A percentile compares a stretch with the other conserved stretches of the same genome.
Conservation (phyloP, 2,329 filamentous ascomycete species). For the Stromatinia cepivora region DNA sequence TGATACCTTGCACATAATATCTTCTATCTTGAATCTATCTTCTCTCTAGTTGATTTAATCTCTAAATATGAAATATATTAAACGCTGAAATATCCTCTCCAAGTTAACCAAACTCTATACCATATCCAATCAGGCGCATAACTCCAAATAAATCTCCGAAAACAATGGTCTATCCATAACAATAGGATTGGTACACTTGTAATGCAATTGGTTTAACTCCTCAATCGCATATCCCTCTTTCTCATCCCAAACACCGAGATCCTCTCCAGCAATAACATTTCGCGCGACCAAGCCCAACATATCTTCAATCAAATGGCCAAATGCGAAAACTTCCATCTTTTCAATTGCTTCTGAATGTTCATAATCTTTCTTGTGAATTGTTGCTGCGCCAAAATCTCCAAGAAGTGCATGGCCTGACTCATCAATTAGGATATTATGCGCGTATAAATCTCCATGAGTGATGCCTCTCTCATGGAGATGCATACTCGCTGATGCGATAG, state of each 20-base stretch:
- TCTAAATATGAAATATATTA: not conserved
- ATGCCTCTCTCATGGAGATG: constrained; percentile 49
- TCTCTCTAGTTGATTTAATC: not conserved
- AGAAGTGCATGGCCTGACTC: constrained; percentile 47
- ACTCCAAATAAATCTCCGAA: constrained; percentile 30
- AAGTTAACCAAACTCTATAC: not conserved
- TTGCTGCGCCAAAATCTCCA: constrained; percentile 51
- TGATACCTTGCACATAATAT: not conserved
- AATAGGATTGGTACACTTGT: constrained; percentile 37
- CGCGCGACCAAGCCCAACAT: constrained; percentile 43
- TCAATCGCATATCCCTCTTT: constrained; percentile 37
- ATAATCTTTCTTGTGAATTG: constrained; percentile 44
- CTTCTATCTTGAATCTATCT: not conserved
- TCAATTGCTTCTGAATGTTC: constrained; percentile 41
- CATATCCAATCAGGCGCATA: constrained; percentile 10
- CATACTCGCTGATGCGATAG: constrained; percentile 46
- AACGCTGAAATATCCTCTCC: too few relatives aligned
- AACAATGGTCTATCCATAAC: constrained; percentile 38
- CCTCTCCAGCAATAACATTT: constrained; percentile 25
- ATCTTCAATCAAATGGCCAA: constrained; percentile 50
- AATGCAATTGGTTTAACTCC: constrained; percentile 37
- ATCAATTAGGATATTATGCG: constrained; percentile 50
- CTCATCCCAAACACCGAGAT: constrained; percentile 31
- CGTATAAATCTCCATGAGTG: constrained; percentile 50
- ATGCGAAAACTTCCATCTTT: constrained; percentile 50